A percentile compares a stretch with the other conserved stretches of the same genome.
Conservation (phyloP, 1,139 yeast species). For the Diutina scorzettiae region DNA sequence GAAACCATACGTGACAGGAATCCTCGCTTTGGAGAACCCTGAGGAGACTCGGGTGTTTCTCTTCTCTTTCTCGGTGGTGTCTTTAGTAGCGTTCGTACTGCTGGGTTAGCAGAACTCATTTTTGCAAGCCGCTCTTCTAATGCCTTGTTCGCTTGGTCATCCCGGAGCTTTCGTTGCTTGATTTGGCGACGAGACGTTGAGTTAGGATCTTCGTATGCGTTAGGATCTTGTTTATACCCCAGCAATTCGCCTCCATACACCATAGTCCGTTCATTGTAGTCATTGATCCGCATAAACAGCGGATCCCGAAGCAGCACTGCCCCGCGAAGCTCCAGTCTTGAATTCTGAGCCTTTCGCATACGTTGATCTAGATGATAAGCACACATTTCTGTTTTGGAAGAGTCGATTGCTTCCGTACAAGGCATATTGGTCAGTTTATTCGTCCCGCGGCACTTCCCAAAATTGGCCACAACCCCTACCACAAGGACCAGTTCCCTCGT, state of each 20-base stretch:
- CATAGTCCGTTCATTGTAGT: neutral
- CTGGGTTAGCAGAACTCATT: neutral
- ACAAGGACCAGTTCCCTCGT: slow-evolving; percentile 37
- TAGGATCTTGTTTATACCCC: neutral
- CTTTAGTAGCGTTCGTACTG: neutral
- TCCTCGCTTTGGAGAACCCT: neutral
- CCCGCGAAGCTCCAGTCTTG: slow-evolving; percentile 4
- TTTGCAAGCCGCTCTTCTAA: neutral
- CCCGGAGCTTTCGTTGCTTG: neutral
- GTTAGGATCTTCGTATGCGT: neutral
- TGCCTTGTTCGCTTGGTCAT: neutral
- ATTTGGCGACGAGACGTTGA: neutral
- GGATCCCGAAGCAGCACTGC: slow-evolving; percentile 1
- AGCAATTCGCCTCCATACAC: neutral
- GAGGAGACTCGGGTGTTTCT: neutral
- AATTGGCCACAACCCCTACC: slow-evolving; percentile 60
- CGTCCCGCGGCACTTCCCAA: slow-evolving; percentile 53
- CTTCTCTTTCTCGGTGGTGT: neutral
- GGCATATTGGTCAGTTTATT: slow-evolving; percentile 7
- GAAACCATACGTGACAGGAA: slow-evolving; percentile 3
- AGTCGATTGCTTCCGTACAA: slow-evolving; percentile 54
- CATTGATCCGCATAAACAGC: neutral
- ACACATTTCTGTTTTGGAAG: slow-evolving; percentile 43
- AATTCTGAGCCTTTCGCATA: neutral
- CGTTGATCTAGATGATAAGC: slow-evolving; percentile 38